Percentiles rank a stretch among this genome's conserved stretches.
Conservation (phyloP, 352 stramenopile genomes). For the Globisporangium takayamanum region DNA sequence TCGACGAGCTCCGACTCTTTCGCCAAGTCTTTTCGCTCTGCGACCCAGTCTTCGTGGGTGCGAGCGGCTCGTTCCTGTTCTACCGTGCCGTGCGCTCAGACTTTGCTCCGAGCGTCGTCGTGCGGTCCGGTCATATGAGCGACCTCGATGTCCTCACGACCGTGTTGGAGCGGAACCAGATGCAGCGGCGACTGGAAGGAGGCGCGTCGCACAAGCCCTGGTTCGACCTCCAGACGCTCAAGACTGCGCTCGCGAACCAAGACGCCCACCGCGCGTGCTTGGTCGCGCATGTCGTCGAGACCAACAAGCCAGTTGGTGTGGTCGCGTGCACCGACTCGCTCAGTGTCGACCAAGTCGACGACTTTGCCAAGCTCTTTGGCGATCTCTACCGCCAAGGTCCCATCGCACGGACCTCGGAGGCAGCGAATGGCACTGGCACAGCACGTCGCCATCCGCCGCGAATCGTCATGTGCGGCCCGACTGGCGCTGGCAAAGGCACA, state of each 20-base stretch:
- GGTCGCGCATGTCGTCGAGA: conserved; percentile 34
- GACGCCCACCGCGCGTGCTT: conserved; percentile 54
- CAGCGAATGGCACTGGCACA: conserved; percentile 1
- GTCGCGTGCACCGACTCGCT: conserved; percentile 50
- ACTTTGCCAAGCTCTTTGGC: conserved; percentile 53
- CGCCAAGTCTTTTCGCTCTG: conserved; percentile 50
- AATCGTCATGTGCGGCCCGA: conserved; percentile 89
- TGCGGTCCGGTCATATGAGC: conserved; percentile 20
- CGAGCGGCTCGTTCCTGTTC: conserved; percentile 45
- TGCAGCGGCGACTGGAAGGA: conserved; percentile 26
- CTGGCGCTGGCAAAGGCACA: conserved; percentile 92
- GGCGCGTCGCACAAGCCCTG: conserved; percentile 31
- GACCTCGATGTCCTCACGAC: conserved; percentile 22
- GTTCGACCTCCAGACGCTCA: conserved; percentile 29
- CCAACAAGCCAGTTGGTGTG: conserved; percentile 24
- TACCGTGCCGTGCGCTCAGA: conserved; percentile 46
- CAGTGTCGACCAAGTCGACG: conserved; percentile 29
- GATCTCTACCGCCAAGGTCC: conserved; percentile 47
- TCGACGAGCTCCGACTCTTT: conserved; percentile 54
- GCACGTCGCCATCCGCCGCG: conserved; percentile 24
- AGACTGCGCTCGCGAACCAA: conserved; percentile 29
- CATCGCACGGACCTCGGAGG: conserved; percentile 6
- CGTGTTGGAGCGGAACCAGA: conserved; percentile 25
- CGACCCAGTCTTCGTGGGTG: conserved; percentile 38
- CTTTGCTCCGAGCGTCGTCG: conserved; percentile 33